These are phyloP conservation scores for Auriscalpium vulgare DNA, from an alignment of 768 basidiomycete genomes.

Conservation along the genomic window DNA sequence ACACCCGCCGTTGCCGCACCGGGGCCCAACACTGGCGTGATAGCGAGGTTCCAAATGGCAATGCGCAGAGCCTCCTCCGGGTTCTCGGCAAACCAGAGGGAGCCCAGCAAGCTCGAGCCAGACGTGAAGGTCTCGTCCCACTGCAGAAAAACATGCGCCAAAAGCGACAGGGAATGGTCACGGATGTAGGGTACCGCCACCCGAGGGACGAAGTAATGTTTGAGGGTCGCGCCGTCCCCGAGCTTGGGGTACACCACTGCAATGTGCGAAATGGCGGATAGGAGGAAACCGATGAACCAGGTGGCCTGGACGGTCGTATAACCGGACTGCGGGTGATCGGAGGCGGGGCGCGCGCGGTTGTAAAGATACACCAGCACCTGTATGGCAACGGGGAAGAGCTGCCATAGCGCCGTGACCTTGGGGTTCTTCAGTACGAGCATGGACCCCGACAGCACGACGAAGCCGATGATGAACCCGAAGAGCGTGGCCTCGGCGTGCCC, in stretches of 20 bases:
- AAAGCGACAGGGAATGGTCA: neutral
- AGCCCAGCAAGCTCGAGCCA: slow-evolving; percentile 3
- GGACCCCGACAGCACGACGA: slow-evolving; percentile 3
- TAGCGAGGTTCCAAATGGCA: slow-evolving; percentile 3
- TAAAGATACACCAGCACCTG: slow-evolving; percentile 4
- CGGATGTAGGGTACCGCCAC: neutral
- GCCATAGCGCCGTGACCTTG: slow-evolving; percentile 11
- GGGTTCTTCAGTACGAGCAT: slow-evolving; percentile 8
- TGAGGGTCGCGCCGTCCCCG: slow-evolving; percentile 2
- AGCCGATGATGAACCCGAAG: slow-evolving; percentile 9
- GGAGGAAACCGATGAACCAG: slow-evolving; percentile 5
- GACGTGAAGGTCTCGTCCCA: slow-evolving; percentile 9
- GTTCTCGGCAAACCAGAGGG: slow-evolving; percentile 10
- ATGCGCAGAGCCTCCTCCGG: neutral
- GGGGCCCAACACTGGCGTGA: slow-evolving; percentile 5
- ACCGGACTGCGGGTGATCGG: slow-evolving; percentile 3
- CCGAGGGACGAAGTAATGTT: slow-evolving; percentile 3
- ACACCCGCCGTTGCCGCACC: slow-evolving; percentile 12
- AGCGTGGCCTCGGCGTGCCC: slow-evolving; percentile 11
- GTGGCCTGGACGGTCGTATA: slow-evolving; percentile 10
- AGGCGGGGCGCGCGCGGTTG: slow-evolving; percentile 2
- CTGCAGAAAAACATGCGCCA: slow-evolving; percentile 4
- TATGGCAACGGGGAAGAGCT: slow-evolving; percentile 3
- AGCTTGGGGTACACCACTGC: neutral
- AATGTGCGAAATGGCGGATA: slow-evolving; percentile 7